Percentiles rank a stretch among this genome's conserved stretches.
phyloP scores from a whole-genome alignment of 2,329 filamentous ascomycete species.

The Rosellinia necatrix region DNA sequence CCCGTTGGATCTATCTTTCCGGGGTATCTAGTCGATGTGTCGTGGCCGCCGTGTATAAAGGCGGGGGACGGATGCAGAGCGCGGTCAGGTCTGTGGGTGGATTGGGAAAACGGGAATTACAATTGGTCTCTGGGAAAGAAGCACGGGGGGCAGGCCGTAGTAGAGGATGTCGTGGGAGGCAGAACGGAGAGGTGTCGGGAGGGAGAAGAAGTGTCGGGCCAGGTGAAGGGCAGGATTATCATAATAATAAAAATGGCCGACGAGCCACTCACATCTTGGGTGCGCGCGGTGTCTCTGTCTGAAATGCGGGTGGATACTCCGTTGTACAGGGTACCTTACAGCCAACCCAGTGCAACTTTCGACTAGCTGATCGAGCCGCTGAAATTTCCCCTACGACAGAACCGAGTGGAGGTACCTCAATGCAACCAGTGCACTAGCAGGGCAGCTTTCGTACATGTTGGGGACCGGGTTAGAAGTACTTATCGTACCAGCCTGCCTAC shows the following conservation, averaged over 20 bases:
- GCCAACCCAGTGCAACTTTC: not conserved
- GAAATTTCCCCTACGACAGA: constrained; percentile 4
- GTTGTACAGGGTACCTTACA: constrained; percentile 11
- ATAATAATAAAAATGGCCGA: constrained; percentile 25
- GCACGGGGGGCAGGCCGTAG: constrained; percentile 17
- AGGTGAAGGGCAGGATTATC: constrained; percentile 17
- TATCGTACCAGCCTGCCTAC: too few relatives aligned
- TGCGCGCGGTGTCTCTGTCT: constrained; percentile 11
- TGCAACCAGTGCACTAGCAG: not conserved
- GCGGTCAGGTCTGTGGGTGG: constrained; percentile 7
- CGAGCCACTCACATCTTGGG: constrained; percentile 17
- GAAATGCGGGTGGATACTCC: constrained; percentile 13
- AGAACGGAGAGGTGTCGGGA: constrained; percentile 13
- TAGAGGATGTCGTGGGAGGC: constrained; percentile 7
- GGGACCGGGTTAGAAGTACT: not conserved
- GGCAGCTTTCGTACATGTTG: constrained; percentile 12
- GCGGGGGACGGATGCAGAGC: constrained; percentile 7
- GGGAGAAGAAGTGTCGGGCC: constrained; percentile 6
- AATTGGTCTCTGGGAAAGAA: constrained; percentile 20
- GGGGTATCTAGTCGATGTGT: constrained; percentile 23
- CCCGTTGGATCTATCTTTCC: constrained; percentile 23
- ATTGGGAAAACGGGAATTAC: constrained; percentile 17
- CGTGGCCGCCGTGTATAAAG: constrained; percentile 2
- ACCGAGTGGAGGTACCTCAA: not conserved
- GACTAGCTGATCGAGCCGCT: not conserved